Percentiles rank a stretch among this genome's conserved stretches.
These are phyloP conservation scores for Nannizziopsis arthrosporioides DNA, from an alignment of 2,329 filamentous ascomycete species.

Conservation along the genomic window DNA sequence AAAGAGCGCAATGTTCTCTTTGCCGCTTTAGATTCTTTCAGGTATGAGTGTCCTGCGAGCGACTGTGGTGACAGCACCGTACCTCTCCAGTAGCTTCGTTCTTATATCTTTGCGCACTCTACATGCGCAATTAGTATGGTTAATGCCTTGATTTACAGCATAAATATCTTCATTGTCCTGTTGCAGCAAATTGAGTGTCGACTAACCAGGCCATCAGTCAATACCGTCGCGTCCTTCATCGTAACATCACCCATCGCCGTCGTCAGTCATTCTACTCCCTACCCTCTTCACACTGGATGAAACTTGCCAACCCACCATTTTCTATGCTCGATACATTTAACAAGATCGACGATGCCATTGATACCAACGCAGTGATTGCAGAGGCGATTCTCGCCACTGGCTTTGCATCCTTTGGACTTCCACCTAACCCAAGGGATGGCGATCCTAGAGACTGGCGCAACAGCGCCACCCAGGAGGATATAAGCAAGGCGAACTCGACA, in stretches of 20 bases:
- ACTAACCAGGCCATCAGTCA: slow-evolving; percentile 44
- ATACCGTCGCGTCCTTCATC: slow-evolving; percentile 74
- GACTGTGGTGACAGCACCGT: slow-evolving; percentile 16
- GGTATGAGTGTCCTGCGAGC: slow-evolving; percentile 43
- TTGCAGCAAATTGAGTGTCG: neutral
- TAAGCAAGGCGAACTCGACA: slow-evolving; percentile 86
- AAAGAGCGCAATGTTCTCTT: slow-evolving; percentile 74
- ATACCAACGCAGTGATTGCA: slow-evolving; percentile 72
- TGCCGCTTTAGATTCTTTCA: slow-evolving; percentile 75
- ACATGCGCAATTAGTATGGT: no score
- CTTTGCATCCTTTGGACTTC: slow-evolving; percentile 54
- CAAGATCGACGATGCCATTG: slow-evolving; percentile 75
- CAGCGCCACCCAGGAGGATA: slow-evolving; percentile 58
- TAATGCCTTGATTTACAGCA: neutral
- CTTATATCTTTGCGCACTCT: neutral
- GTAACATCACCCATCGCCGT: slow-evolving; percentile 80
- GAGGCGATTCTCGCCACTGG: slow-evolving; percentile 63
- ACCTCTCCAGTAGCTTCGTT: neutral
- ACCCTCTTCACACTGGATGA: slow-evolving; percentile 68
- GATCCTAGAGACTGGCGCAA: slow-evolving; percentile 52
- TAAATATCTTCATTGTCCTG: neutral
- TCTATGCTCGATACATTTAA: slow-evolving; percentile 67
- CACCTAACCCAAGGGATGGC: slow-evolving; percentile 26
- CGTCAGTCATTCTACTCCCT: slow-evolving; percentile 89
- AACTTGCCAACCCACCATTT: slow-evolving; percentile 72